A percentile compares a stretch with the other conserved stretches of the same genome.
Evolutionary conservation across 768 basidiomycete genomes (phyloP).

Genomic region (Austroboletus festivus): DNA sequence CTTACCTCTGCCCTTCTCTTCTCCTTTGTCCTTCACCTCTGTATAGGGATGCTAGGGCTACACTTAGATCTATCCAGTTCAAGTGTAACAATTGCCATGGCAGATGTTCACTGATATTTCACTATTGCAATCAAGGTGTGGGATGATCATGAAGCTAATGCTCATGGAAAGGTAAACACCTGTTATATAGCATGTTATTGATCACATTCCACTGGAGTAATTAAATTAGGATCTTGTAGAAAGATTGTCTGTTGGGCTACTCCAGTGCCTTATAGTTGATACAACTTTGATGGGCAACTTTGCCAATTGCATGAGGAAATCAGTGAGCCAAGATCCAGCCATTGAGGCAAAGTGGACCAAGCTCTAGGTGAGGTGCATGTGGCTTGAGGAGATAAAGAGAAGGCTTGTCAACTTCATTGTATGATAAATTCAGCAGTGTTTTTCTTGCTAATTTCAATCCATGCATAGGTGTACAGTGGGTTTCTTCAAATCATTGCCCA

Average conservation of each 20-base stretch:
- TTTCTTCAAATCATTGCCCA: too few relatives aligned
- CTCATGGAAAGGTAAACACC: not conserved
- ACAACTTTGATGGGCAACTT: conserved; percentile 8
- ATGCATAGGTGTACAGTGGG: too few relatives aligned
- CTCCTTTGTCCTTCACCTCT: too few relatives aligned
- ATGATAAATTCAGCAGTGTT: too few relatives aligned
- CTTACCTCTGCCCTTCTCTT: too few relatives aligned
- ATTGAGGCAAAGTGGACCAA: conserved; percentile 34
- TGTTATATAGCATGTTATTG: conserved; percentile 47
- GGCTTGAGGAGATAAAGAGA: conserved; percentile 40
- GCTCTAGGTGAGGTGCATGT: conserved; percentile 30
- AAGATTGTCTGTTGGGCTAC: conserved; percentile 35
- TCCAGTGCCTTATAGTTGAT: conserved; percentile 30
- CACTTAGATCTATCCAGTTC: too few relatives aligned
- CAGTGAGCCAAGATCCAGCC: conserved; percentile 45
- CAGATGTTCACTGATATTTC: conserved; percentile 56
- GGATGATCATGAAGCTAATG: not conserved
- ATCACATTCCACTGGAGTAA: conserved; percentile 49
- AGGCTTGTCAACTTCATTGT: conserved; percentile 26
- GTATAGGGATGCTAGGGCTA: too few relatives aligned
- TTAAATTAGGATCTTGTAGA: conserved; percentile 43
- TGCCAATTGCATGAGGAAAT: conserved; percentile 34
- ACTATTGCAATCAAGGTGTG: conserved; percentile 52
- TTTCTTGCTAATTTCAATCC: too few relatives aligned
- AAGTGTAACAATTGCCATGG: too few relatives aligned